phyloP scores from a whole-genome alignment of 73 alveolate species.

The Tetrahymena elliotti region DNA sequence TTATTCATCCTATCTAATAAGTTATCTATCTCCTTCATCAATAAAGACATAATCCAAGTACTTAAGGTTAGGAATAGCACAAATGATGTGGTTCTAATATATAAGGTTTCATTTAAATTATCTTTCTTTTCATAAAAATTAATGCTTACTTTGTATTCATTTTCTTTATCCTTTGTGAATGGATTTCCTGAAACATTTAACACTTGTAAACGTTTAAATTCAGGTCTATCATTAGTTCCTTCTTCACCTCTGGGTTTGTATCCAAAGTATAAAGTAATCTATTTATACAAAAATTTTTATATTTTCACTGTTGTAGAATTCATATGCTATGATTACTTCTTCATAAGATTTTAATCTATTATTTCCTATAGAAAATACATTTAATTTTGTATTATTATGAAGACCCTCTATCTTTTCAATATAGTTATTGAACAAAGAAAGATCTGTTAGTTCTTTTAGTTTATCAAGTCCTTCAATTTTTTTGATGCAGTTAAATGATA shows the following conservation, averaged over 20 bases:
- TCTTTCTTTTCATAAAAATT: not conserved
- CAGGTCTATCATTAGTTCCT: conserved; percentile 4
- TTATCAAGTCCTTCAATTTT: conserved; percentile 79
- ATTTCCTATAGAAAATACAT: conserved; percentile 70
- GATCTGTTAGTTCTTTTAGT: conserved; percentile 64
- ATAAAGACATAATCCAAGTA: conserved; percentile 70
- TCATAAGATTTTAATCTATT: conserved; percentile 45
- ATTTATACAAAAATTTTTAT: not conserved
- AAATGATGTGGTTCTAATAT: conserved; percentile 46
- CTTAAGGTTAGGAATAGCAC: conserved; percentile 55
- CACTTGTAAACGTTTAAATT: conserved; percentile 60
- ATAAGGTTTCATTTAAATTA: not conserved
- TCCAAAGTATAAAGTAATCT: not conserved
- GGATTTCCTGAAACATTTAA: conserved; percentile 74
- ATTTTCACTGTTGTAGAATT: not conserved
- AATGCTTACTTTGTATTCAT: conserved; percentile 42
- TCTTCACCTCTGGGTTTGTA: not conserved
- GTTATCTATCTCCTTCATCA: conserved; percentile 56
- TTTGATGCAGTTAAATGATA: conserved; percentile 70
- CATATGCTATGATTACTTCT: conserved; percentile 30
- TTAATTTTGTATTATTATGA: conserved; percentile 55
- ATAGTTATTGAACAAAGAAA: conserved; percentile 66
- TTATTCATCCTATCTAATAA: conserved; percentile 51
- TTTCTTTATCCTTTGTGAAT: conserved; percentile 59
- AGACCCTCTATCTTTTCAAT: conserved; percentile 53